Evolutionary conservation across 306 rosid genomes (phyloP).

Genomic region (Glycyrrhiza uralensis): DNA sequence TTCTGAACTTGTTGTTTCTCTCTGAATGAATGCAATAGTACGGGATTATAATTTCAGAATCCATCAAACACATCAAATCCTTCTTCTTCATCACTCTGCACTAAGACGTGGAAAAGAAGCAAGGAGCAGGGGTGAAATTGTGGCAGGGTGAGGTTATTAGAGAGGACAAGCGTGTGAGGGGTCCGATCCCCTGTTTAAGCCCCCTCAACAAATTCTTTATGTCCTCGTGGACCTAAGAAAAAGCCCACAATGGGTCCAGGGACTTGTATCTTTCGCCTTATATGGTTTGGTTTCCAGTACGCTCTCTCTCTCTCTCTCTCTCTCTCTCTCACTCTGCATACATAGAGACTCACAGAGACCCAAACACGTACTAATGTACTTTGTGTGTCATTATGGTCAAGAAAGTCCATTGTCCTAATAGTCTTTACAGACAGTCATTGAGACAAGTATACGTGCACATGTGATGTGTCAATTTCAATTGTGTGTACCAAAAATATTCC

Average conservation of each 20-base stretch:
- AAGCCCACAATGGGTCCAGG: slow-evolving; percentile 33
- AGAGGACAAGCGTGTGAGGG: slow-evolving; percentile 63
- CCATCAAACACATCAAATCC: slow-evolving; percentile 67
- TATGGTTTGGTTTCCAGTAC: slow-evolving; percentile 27
- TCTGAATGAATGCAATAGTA: slow-evolving; percentile 34
- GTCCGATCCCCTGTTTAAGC: slow-evolving; percentile 38
- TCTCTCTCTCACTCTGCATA: too few species aligned
- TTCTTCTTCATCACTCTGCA: slow-evolving; percentile 54
- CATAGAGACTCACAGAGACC: too few species aligned
- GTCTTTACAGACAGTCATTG: slow-evolving; percentile 38
- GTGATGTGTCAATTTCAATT: slow-evolving; percentile 44
- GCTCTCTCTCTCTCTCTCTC: slow-evolving; percentile 6
- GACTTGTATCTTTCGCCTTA: slow-evolving; percentile 36
- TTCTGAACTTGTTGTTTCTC: slow-evolving; percentile 35
- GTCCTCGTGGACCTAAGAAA: slow-evolving; percentile 35
- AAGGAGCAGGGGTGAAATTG: slow-evolving; percentile 45
- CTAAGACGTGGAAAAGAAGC: slow-evolving; percentile 76
- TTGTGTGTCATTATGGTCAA: slow-evolving; percentile 24
- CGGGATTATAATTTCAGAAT: slow-evolving; percentile 53
- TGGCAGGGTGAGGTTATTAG: slow-evolving; percentile 38
- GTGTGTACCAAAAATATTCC: slow-evolving; percentile 32
- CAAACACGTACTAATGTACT: slow-evolving; percentile 38
- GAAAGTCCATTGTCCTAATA: slow-evolving; percentile 33
- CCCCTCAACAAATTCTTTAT: slow-evolving; percentile 50
- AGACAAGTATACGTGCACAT: slow-evolving; percentile 41